phyloP scores from a whole-genome alignment of 2,329 filamentous ascomycete species.

The Fusarium oligoseptatum region DNA sequence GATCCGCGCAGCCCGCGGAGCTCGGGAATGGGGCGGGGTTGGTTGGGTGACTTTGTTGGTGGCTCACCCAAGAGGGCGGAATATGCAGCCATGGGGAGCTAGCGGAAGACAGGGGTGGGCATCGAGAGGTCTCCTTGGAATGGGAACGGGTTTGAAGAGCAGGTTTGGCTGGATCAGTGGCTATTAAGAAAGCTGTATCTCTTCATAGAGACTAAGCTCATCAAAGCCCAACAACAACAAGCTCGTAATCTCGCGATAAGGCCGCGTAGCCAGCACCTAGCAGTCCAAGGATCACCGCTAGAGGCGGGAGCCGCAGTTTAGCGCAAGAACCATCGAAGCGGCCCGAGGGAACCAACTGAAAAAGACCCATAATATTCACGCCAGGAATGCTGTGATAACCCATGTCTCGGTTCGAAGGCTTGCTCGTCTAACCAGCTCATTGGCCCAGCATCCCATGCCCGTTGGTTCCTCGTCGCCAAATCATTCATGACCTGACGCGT shows the following conservation, averaged over 20 bases:
- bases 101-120: neutral
- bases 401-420: neutral
- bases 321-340: neutral
- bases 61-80: neutral
- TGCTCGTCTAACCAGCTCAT: neutral
- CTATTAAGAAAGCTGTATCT: neutral
- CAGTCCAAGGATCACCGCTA: neutral
- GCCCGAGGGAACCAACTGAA: slow-evolving; percentile 1
- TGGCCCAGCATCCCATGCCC: neutral
- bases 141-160: neutral
- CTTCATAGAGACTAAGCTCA: neutral
- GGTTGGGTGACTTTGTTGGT: neutral
- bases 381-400: neutral
- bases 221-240: neutral
- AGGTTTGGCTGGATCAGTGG: neutral
- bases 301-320: neutral
- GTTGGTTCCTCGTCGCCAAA: neutral
- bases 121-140: neutral
- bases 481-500: slow-evolving; percentile 3
- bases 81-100: neutral
- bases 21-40: neutral
- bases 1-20: neutral
- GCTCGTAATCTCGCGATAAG: neutral
- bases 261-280: neutral
- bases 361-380: neutral